phyloP scores from a whole-genome alignment of 192 early-diverging fungal genomes.

The Linnemannia zychae region DNA sequence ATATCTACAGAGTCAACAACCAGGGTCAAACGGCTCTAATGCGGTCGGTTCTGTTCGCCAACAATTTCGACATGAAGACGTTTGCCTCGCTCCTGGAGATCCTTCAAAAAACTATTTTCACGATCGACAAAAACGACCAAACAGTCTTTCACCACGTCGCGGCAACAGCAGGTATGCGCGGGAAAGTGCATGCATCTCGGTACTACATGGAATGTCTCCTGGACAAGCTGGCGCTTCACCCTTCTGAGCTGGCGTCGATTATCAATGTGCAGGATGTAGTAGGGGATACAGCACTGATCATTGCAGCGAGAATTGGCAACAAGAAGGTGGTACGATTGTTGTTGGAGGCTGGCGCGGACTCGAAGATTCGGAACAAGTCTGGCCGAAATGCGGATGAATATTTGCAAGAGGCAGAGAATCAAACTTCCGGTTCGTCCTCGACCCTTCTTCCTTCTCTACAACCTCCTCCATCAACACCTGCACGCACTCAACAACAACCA shows the following conservation, averaged over 20 bases:
- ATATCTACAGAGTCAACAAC: slow-evolving; percentile 80
- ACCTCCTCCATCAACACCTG: background rate
- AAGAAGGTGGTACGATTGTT: slow-evolving; percentile 71
- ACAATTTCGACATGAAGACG: slow-evolving; percentile 87
- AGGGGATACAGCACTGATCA: slow-evolving; percentile 84
- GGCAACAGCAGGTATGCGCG: slow-evolving; percentile 75
- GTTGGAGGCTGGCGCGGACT: slow-evolving; percentile 72
- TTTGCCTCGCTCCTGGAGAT: slow-evolving; percentile 82
- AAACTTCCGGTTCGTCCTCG: slow-evolving; percentile 17
- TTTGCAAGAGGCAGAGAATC: slow-evolving; percentile 49
- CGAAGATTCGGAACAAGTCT: slow-evolving; percentile 73
- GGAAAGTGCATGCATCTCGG: slow-evolving; percentile 76
- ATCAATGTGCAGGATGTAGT: slow-evolving; percentile 83
- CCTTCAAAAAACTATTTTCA: slow-evolving; percentile 80
- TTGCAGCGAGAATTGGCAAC: slow-evolving; percentile 72
- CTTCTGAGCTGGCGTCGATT: slow-evolving; percentile 81
- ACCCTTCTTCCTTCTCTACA: slow-evolving; percentile 10
- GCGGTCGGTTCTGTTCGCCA: slow-evolving; percentile 89
- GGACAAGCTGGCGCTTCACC: slow-evolving; percentile 73
- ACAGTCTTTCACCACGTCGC: slow-evolving; percentile 96
- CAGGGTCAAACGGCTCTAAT: slow-evolving; percentile 93
- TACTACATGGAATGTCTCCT: slow-evolving; percentile 95
- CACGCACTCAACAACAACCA: slow-evolving; percentile 5
- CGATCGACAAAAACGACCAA: slow-evolving; percentile 83
- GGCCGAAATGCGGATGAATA: slow-evolving; percentile 78